A percentile compares a stretch with the other conserved stretches of the same genome.
phyloP scores from a whole-genome alignment of 495 filamentous ascomycete genomes.

The Lindgomyces ingoldianus region DNA sequence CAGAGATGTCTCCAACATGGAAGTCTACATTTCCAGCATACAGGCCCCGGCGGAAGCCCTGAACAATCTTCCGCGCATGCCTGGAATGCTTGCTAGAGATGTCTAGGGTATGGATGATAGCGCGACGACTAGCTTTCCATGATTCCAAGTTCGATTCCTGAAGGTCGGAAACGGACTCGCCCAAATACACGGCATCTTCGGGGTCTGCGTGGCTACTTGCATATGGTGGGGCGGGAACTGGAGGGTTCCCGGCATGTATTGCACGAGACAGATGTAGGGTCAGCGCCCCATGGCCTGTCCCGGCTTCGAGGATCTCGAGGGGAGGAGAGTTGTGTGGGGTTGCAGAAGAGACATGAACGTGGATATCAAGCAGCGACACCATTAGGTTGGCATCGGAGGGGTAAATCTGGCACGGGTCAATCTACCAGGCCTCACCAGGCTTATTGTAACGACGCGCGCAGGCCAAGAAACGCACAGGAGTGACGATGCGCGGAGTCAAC shows the following conservation, averaged over 20 bases:
- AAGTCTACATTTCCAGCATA: conserved; percentile 70
- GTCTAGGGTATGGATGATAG: conserved; percentile 73
- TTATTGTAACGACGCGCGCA: background rate
- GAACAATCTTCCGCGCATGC: conserved; percentile 61
- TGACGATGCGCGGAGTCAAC: conserved; percentile 64
- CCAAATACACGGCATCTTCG: conserved; percentile 30
- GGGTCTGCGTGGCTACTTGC: conserved; percentile 17
- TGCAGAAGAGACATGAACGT: conserved; percentile 49
- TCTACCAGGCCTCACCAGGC: background rate
- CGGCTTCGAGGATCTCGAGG: conserved; percentile 76
- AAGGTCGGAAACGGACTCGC: conserved; percentile 29
- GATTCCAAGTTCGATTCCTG: conserved; percentile 32
- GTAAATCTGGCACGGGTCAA: conserved; percentile 63
- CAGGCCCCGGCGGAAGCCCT: conserved; percentile 66
- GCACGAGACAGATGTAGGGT: conserved; percentile 73
- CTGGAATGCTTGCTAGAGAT: conserved; percentile 57
- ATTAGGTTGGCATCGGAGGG: conserved; percentile 70
- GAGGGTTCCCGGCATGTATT: conserved; percentile 69
- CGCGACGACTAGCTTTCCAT: conserved; percentile 58
- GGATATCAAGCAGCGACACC: conserved; percentile 71
- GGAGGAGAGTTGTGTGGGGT: conserved; percentile 38
- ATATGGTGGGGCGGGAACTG: conserved; percentile 32
- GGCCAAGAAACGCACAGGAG: conserved; percentile 59
- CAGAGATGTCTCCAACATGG: conserved; percentile 62
- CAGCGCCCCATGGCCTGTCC: conserved; percentile 75